phyloP scores from a whole-genome alignment of 805 yeast genomes.

The Ogataea ganodermae region DNA sequence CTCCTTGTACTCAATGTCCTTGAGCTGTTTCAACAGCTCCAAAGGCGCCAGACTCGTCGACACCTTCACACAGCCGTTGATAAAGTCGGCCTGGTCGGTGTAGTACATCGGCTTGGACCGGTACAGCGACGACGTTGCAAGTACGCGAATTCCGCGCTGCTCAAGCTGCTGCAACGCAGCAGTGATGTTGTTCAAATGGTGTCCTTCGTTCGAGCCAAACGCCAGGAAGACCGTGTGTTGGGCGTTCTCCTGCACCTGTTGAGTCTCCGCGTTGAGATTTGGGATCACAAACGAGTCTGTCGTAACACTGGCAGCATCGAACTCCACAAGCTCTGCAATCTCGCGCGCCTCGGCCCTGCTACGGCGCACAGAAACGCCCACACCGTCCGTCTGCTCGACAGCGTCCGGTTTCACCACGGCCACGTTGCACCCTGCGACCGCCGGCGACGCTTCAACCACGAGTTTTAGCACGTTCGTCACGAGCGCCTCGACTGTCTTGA shows the following conservation, averaged over 20 bases:
- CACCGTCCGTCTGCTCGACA: conserved; percentile 81
- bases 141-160: conserved; percentile 44
- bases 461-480: conserved; percentile 64
- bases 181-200: conserved; percentile 61
- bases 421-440: conserved; percentile 41
- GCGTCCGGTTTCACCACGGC: conserved; percentile 87
- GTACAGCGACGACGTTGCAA: conserved; percentile 74
- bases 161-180: conserved; percentile 53
- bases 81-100: conserved; percentile 74
- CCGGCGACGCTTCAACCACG: conserved; percentile 18
- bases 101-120: conserved; percentile 93
- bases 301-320: conserved; percentile 19
- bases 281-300: conserved; percentile 29
- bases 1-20: conserved; percentile 74
- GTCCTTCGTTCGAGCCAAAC: conserved; percentile 87
- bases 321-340: conserved; percentile 23
- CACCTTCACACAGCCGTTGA: conserved; percentile 78
- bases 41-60: conserved; percentile 65
- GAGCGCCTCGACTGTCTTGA: conserved; percentile 92
- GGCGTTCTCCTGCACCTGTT: not conserved
- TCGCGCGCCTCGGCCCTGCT: conserved; percentile 40
- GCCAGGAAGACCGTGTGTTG: conserved; percentile 70
- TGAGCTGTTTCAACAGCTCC: conserved; percentile 60
- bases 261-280: conserved; percentile 31
- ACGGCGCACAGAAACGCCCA: conserved; percentile 77